phyloP scores from a whole-genome alignment of 805 yeast species.

The Myxozyma nipponensis region DNA sequence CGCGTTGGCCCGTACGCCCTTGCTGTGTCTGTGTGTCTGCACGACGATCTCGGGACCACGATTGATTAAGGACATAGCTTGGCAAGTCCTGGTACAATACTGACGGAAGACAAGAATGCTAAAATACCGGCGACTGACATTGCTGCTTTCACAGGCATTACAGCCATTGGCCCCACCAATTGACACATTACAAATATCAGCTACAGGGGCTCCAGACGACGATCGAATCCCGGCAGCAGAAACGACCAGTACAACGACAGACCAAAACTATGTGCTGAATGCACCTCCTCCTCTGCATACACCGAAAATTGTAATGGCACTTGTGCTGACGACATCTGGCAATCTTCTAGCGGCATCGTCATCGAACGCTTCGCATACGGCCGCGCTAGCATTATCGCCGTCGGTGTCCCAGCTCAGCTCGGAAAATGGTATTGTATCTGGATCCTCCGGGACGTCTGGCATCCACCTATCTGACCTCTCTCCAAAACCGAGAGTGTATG shows the following conservation, averaged over 20 bases:
- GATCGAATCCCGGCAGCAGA: no score
- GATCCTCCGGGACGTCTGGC: not conserved
- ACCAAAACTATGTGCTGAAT: no score
- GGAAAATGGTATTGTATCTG: not conserved
- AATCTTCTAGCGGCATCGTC: slow-evolving; percentile 20
- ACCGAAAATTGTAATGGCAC: slow-evolving; percentile 24
- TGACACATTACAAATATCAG: no score
- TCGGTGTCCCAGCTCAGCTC: slow-evolving; percentile 13
- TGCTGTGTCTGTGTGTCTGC: no score
- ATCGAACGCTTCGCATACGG: not conserved
- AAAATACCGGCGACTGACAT: not conserved
- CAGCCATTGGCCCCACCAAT: not conserved
- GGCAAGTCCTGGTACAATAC: no score
- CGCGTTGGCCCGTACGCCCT: no score
- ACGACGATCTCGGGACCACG: no score
- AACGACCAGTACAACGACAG: no score
- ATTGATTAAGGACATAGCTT: no score
- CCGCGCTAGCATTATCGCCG: slow-evolving; percentile 13
- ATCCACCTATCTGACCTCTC: slow-evolving; percentile 20
- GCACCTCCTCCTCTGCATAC: slow-evolving; percentile 9
- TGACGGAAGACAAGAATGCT: not conserved
- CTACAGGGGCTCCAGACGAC: no score
- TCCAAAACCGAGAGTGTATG: slow-evolving; percentile 29
- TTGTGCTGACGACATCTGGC: slow-evolving; percentile 16
- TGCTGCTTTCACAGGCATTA: not conserved